phyloP scores from a whole-genome alignment of 345 rosid genomes.

The Turnera subulata region DNA sequence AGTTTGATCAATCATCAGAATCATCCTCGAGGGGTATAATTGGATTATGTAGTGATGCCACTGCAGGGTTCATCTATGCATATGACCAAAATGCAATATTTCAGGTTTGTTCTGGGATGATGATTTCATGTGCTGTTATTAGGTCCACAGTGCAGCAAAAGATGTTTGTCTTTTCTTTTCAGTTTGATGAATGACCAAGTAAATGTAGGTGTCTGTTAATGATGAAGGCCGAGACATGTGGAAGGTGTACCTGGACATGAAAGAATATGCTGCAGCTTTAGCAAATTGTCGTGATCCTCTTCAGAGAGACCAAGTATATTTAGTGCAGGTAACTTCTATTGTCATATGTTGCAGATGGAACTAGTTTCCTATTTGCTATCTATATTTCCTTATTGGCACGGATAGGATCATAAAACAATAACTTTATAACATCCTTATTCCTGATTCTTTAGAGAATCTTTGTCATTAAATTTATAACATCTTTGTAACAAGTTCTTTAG shows the following conservation, averaged over 20 bases:
- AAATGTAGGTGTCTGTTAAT: slow-evolving; percentile 72
- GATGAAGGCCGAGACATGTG: slow-evolving; percentile 99
- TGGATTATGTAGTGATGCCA: slow-evolving; percentile 94
- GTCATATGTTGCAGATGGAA: not conserved
- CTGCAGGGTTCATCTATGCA: slow-evolving; percentile 96
- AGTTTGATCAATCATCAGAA: slow-evolving; percentile 85
- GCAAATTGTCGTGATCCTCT: slow-evolving; percentile 84
- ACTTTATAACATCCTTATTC: not conserved
- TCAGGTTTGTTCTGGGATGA: slow-evolving; percentile 51
- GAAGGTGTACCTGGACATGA: slow-evolving; percentile 96
- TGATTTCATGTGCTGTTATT: slow-evolving; percentile 13
- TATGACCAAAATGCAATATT: slow-evolving; percentile 92
- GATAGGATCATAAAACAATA: no score
- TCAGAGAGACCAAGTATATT: slow-evolving; percentile 95
- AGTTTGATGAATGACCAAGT: not conserved
- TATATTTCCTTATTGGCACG: no score
- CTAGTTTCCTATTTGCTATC: not conserved
- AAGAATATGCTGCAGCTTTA: slow-evolving; percentile 90
- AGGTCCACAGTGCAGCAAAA: slow-evolving; percentile 7
- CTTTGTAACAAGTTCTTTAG: slow-evolving; percentile 14
- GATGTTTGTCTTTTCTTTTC: slow-evolving; percentile 1
- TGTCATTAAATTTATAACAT: not conserved
- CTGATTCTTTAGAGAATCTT: slow-evolving; percentile 12
- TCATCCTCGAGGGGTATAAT: slow-evolving; percentile 82
- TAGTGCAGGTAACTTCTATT: slow-evolving; percentile 67